A percentile compares a stretch with the other conserved stretches of the same genome.
Conservation (phyloP, 305 asterid species). For the Solanum hybrid region DNA sequence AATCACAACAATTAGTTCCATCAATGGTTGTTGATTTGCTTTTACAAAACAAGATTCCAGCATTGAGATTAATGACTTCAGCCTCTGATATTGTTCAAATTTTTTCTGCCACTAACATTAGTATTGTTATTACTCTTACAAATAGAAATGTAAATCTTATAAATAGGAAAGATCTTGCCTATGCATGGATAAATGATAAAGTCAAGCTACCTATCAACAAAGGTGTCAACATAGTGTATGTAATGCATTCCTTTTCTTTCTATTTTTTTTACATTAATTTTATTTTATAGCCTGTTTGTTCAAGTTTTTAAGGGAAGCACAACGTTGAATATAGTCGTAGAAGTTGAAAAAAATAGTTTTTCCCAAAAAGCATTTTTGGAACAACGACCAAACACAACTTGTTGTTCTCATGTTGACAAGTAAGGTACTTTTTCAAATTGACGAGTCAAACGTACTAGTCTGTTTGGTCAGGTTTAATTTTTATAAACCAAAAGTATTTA, state of each 20-base stretch:
- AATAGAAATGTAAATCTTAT: neutral
- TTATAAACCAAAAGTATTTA: neutral
- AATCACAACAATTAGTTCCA: slow-evolving; percentile 26
- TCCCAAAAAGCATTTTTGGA: neutral
- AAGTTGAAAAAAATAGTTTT: neutral
- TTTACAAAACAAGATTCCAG: slow-evolving; percentile 18
- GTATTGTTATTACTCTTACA: slow-evolving; percentile 5
- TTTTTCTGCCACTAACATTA: slow-evolving; percentile 14
- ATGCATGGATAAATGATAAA: neutral
- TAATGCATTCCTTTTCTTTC: neutral
- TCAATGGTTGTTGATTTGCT: slow-evolving; percentile 32
- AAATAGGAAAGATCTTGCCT: neutral
- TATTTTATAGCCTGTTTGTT: neutral
- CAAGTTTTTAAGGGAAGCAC: neutral
- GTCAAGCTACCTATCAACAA: neutral
- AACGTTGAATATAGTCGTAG: neutral
- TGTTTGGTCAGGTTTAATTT: neutral
- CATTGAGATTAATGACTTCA: slow-evolving; percentile 11
- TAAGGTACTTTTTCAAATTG: neutral
- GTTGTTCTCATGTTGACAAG: neutral
- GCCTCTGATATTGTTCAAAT: slow-evolving; percentile 8
- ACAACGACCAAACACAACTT: neutral
- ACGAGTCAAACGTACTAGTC: neutral
- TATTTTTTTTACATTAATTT: neutral
- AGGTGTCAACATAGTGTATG: neutral